phyloP scores from a whole-genome alignment of 164 flowering plant genomes.

The Vitis cinerea region DNA sequence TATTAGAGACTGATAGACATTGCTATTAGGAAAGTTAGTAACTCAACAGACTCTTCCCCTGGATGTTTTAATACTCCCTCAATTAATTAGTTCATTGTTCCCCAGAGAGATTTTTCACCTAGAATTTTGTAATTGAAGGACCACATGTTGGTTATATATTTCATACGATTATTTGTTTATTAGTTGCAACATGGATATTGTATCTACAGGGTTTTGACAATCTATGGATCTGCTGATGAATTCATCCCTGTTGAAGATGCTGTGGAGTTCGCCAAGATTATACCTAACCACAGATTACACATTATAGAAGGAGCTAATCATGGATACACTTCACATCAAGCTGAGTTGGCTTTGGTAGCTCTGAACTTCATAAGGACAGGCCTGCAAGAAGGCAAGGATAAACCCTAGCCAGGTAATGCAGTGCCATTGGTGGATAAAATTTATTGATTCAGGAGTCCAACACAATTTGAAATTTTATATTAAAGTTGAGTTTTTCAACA shows the following conservation, averaged over 20 bases:
- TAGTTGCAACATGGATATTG: background rate
- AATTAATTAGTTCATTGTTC: too few species aligned
- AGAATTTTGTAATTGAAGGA: too few species aligned
- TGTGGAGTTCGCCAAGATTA: slow-evolving; percentile 61
- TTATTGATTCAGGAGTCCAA: background rate
- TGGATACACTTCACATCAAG: slow-evolving; percentile 54
- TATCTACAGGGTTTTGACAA: slow-evolving; percentile 64
- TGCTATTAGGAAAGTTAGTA: too few species aligned
- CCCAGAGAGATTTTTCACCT: too few species aligned
- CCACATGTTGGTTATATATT: too few species aligned
- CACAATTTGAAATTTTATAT: too few species aligned
- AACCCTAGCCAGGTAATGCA: slow-evolving; percentile 3
- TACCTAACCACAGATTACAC: slow-evolving; percentile 71
- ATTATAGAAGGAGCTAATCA: slow-evolving; percentile 83
- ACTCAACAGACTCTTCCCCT: too few species aligned
- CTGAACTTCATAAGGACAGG: slow-evolving; percentile 47
- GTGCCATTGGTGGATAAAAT: background rate
- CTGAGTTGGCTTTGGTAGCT: slow-evolving; percentile 49
- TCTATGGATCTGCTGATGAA: slow-evolving; percentile 85
- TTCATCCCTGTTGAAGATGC: slow-evolving; percentile 76
- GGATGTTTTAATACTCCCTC: too few species aligned
- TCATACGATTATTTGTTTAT: background rate
- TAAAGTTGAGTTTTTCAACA: too few species aligned
- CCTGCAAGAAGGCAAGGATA: slow-evolving; percentile 22
- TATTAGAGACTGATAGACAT: too few species aligned